phyloP scores from a whole-genome alignment of 495 filamentous ascomycete species.

The Penicillium cinerascens region DNA sequence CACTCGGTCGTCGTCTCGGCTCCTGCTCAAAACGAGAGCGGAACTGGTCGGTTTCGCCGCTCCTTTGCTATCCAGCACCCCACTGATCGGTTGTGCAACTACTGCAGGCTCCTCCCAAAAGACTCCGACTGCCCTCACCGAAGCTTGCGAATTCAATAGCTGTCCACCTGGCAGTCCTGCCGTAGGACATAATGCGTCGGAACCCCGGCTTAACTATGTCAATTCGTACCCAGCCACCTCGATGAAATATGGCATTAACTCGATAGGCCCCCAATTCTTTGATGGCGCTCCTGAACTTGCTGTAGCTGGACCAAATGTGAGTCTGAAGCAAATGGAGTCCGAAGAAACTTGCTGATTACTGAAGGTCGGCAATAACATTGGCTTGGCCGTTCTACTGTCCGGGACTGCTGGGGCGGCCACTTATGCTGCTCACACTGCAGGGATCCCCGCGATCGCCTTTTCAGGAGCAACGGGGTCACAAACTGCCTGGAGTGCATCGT shows the following conservation, averaged over 20 bases:
- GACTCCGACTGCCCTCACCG: slow-evolving; percentile 40
- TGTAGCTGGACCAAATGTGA: slow-evolving; percentile 59
- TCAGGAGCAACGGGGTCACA: slow-evolving; percentile 48
- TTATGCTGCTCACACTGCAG: slow-evolving; percentile 50
- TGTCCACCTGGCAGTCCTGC: slow-evolving; percentile 55
- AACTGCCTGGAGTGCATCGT: slow-evolving; percentile 47
- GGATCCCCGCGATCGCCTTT: slow-evolving; percentile 64
- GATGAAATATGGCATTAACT: slow-evolving; percentile 61
- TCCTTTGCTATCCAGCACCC: neutral
- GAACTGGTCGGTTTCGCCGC: slow-evolving; percentile 40
- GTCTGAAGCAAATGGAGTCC: neutral
- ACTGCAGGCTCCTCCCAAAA: slow-evolving; percentile 49
- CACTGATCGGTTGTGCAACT: neutral
- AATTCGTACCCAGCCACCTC: slow-evolving; percentile 66
- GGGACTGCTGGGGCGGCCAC: slow-evolving; percentile 61
- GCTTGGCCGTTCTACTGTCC: slow-evolving; percentile 48
- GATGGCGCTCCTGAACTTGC: slow-evolving; percentile 52
- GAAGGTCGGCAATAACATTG: slow-evolving; percentile 53
- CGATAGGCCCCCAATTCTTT: slow-evolving; percentile 49
- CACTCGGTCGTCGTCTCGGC: slow-evolving; percentile 60
- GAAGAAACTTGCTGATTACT: neutral
- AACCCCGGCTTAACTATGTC: slow-evolving; percentile 62
- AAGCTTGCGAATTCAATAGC: slow-evolving; percentile 54
- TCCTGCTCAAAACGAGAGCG: slow-evolving; percentile 63
- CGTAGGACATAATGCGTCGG: slow-evolving; percentile 51